Evolutionary conservation across 1,284 basidiomycete genomes (phyloP), one percentile per base, ranked within the genome.

Genomic region (Tremellales sp.): DNA sequence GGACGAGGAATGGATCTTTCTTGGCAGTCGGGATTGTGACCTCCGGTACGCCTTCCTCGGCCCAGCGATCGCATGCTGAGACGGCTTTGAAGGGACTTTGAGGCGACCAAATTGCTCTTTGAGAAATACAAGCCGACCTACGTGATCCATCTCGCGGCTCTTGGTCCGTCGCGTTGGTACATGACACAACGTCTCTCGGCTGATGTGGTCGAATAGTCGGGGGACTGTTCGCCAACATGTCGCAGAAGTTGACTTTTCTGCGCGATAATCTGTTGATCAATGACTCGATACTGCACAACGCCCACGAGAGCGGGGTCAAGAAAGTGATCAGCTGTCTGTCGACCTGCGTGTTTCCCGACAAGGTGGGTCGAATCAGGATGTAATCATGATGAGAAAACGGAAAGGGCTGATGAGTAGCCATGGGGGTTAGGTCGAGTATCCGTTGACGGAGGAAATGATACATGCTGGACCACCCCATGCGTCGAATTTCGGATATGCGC

Each of bases 241-340:
- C 85, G 62, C 82, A 83, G 74, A 92, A 93, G 83, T 77, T 86
- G 46, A 87, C 85, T 19, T 91, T 93, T 77, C 77, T 92, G 21
- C 82, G 88, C 31, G 89, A 93, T 63, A 94, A 93, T 71, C 79
- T 85, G 59, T 78, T 87, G 50, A 93, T 94, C 74, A 94, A 94
- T 72, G 87, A 92, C 66, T 87, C 90, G 66, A 81, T 94, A 37
- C 78, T 93, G 24, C 81, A 89, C 63, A 77, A 79, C 24, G 77
- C 87, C 3, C 79, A 87, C 65, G 76, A 81, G 53, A 74, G 77
- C 58, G 76, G 80, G 54, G 78, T 79, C 25, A 58, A 78, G 25
- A 75, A 75, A 54, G 61, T 74, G 54, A 65, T 75, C 37, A 73
- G 71, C 12, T 74, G 73, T 51, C 56, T 75, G 29, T 74, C 72